Percentiles rank a stretch among this genome's conserved stretches.
Evolutionary conservation across 495 filamentous ascomycete genomes (phyloP).

Genomic region (Tirmania nivea): DNA sequence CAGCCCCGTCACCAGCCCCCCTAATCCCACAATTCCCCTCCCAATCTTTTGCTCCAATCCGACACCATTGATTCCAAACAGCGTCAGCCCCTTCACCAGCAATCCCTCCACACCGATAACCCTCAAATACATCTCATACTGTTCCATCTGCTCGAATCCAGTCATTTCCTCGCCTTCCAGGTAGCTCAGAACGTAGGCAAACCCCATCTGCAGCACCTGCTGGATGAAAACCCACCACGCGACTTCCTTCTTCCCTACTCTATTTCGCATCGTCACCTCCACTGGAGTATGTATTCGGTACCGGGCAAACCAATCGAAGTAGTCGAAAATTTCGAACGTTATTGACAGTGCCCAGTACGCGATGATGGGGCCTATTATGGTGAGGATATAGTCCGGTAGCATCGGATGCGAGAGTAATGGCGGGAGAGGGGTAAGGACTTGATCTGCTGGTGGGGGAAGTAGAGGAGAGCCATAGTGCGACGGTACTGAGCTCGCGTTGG

Average conservation of each 20-base stretch:
- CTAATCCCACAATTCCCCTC: constrained; percentile 7
- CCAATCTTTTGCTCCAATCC: constrained; percentile 15
- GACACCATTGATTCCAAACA: constrained; percentile 35
- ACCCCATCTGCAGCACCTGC: constrained; percentile 61
- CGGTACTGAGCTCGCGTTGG: background rate
- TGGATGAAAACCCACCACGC: constrained; percentile 72
- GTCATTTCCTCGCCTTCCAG: constrained; percentile 42
- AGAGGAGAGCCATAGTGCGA: background rate
- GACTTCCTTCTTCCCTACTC: constrained; percentile 59
- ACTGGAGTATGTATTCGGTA: constrained; percentile 85
- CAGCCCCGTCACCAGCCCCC: constrained; percentile 6
- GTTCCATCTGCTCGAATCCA: constrained; percentile 61
- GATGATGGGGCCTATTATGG: constrained; percentile 50
- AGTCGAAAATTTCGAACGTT: constrained; percentile 68
- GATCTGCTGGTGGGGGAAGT: constrained; percentile 60
- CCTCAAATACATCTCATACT: constrained; percentile 19
- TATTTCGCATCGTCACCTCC: constrained; percentile 68
- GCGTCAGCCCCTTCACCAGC: constrained; percentile 19
- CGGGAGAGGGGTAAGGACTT: constrained; percentile 41
- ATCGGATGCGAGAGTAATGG: constrained; percentile 39
- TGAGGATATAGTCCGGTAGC: constrained; percentile 60
- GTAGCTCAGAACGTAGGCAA: constrained; percentile 36
- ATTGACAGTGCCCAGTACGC: constrained; percentile 80
- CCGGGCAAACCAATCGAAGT: constrained; percentile 57
- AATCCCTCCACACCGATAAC: constrained; percentile 8